Base-by-base conservation (phyloP, 2,329 filamentous ascomycete species). In the Aaosphaeria arxii region DNA sequence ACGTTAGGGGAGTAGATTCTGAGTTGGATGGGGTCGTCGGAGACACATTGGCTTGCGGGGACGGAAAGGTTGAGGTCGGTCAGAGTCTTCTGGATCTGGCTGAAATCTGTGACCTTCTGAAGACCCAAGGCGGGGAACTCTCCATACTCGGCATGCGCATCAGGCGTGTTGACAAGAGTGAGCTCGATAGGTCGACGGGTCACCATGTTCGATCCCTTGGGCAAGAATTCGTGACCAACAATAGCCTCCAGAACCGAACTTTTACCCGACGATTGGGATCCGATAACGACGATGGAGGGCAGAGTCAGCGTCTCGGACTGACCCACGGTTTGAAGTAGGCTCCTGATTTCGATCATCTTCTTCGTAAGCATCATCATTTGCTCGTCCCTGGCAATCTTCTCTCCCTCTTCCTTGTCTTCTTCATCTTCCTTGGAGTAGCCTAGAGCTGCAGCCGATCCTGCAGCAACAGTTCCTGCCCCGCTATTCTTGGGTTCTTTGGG, bases 361-460 rank as follows among this genome's bases (percentile, higher is more conserved):
- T 94, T 92, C 2, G 95, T 99, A 63, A 99, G 77, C 58, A 96
- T 80, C 94, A 99, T 99, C 92, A 99, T 99, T 71, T 99, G 94
- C 67, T 99, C 94, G 62, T 99, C 94, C 61, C 85, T 84, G 13
- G 90, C 89, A 43, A 81, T 78, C 63, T 88, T 84, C 47, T 86
- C 83, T 17, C 74, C 77, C 6, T 78, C 75, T 47, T 84, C 77
- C 54, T 86, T 83, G 33, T 87, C 83, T 2, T 84, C 82, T 48
- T 86, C 78, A 24, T 89, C 85, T 1, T 84, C 81, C 48, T 85
- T 77, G 17, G 88, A 83, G 60, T 91, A 87, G 35, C 87, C 89
- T 66, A 95, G 90, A 0, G 89, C 89, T 11, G 87, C 83, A 31
- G 85, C 89, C 32, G 87, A 85, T 30, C 86, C 87, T 50, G 75